A percentile compares a stretch with the other conserved stretches of the same genome.
Evolutionary conservation across 495 filamentous ascomycete genomes (phyloP).

Genomic region (Tricharina praecox): DNA sequence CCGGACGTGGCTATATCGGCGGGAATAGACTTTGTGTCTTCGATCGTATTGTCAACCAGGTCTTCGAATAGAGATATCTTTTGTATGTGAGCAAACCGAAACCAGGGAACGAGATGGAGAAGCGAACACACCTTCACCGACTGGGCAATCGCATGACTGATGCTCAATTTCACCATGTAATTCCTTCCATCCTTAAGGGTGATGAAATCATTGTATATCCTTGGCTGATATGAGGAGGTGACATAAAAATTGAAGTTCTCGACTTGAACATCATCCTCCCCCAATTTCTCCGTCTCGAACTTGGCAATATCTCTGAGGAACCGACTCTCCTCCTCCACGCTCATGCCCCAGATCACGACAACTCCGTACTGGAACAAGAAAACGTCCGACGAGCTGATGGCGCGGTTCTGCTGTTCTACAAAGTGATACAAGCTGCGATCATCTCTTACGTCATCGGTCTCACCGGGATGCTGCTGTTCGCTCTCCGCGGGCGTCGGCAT

Average conservation of each 20-base stretch:
- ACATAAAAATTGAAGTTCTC: slow-evolving; percentile 99
- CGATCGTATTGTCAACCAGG: slow-evolving; percentile 80
- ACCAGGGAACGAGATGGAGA: neutral
- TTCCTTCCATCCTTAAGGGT: slow-evolving; percentile 77
- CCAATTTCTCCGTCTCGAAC: slow-evolving; percentile 81
- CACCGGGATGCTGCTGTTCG: slow-evolving; percentile 20
- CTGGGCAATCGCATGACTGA: slow-evolving; percentile 85
- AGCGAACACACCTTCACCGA: slow-evolving; percentile 55
- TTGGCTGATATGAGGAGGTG: slow-evolving; percentile 85
- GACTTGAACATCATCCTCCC: slow-evolving; percentile 73
- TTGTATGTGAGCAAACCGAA: no score
- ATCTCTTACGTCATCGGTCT: slow-evolving; percentile 19
- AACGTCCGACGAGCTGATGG: slow-evolving; percentile 75
- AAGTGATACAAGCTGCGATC: slow-evolving; percentile 21
- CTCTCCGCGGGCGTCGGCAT: slow-evolving; percentile 6
- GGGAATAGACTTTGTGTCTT: slow-evolving; percentile 74
- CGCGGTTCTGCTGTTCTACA: slow-evolving; percentile 22
- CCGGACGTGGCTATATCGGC: slow-evolving; percentile 79
- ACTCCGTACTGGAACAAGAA: slow-evolving; percentile 96
- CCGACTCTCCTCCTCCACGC: slow-evolving; percentile 58
- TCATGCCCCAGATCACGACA: slow-evolving; percentile 99
- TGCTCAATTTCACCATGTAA: slow-evolving; percentile 95
- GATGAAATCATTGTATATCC: slow-evolving; percentile 99
- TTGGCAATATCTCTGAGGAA: slow-evolving; percentile 92
- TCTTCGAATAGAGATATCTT: slow-evolving; percentile 96